These are phyloP conservation scores for Coprinopsis cinerea DNA, from an alignment of 768 basidiomycete genomes.

Conservation along the genomic window DNA sequence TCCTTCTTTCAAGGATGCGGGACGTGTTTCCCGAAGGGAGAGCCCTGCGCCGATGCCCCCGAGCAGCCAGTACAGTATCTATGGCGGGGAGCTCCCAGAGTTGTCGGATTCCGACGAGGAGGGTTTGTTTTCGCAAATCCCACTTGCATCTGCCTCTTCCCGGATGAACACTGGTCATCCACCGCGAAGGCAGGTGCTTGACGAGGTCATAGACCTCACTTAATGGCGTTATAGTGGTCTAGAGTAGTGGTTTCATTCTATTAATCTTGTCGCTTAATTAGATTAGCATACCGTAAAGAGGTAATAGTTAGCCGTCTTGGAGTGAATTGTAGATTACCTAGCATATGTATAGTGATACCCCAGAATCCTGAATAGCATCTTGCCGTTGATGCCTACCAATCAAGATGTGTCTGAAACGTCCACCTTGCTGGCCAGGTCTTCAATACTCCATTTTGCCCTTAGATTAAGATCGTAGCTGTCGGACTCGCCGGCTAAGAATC, in stretches of 20 bases:
- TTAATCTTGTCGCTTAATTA: neutral
- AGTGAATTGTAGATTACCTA: neutral
- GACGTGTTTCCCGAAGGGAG: no score
- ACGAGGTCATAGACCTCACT: slow-evolving; percentile 5
- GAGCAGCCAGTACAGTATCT: slow-evolving; percentile 1
- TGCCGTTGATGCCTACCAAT: no score
- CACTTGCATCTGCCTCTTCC: neutral
- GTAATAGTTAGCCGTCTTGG: neutral
- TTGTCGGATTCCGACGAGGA: slow-evolving; percentile 1
- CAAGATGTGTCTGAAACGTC: no score
- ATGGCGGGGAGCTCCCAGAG: neutral
- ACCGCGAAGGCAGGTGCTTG: neutral
- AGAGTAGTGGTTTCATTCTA: neutral
- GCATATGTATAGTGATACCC: slow-evolving; percentile 9
- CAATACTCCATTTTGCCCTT: slow-evolving; percentile 74
- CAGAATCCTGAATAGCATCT: no score
- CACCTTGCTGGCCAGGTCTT: slow-evolving; percentile 31
- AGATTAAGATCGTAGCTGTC: slow-evolving; percentile 59
- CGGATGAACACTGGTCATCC: no score
- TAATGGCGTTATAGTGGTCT: neutral
- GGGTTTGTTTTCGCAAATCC: no score
- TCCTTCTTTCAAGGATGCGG: no score
- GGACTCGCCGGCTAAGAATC: slow-evolving; percentile 58
- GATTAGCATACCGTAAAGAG: neutral
- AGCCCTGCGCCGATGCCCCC: no score